Evolutionary conservation across 2,329 filamentous ascomycete species (phyloP).

Genomic region (Beauveria medogensis): DNA sequence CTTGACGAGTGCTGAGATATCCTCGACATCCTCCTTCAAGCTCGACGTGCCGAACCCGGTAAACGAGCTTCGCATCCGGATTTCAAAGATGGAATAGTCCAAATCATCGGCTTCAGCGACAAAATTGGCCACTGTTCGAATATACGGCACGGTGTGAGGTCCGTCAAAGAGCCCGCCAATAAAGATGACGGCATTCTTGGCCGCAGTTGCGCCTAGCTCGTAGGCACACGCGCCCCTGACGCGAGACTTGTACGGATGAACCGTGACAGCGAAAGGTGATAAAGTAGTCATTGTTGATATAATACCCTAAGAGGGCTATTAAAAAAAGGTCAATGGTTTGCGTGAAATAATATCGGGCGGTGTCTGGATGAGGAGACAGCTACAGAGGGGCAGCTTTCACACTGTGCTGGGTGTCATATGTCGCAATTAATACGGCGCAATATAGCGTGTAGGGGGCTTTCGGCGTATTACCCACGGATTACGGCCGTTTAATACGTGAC

Average conservation of each 20-base stretch:
- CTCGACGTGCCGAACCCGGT: constrained; percentile 42
- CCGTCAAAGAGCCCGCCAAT: constrained; percentile 65
- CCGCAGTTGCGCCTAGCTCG: constrained; percentile 32
- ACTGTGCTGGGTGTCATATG: neutral
- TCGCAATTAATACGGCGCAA: no score
- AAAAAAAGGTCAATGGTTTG: neutral
- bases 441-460: no score
- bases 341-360: neutral
- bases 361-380: neutral
- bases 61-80: constrained; percentile 48
- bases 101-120: constrained; percentile 31
- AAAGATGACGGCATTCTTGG: constrained; percentile 56
- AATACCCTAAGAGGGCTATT: neutral
- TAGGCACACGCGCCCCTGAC: constrained; percentile 36
- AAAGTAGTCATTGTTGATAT: constrained; percentile 18
- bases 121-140: constrained; percentile 36
- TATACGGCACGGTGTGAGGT: constrained; percentile 55
- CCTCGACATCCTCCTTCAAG: constrained; percentile 44
- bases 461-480: no score
- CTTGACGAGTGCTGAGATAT: constrained; percentile 44
- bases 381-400: neutral
- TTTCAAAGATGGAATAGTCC: constrained; percentile 48
- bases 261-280: constrained; percentile 33
- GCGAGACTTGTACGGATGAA: constrained; percentile 38
- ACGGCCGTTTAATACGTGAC: no score